Evolutionary conservation across 129 eudicot species (phyloP).

Genomic region (Apium graveolens): DNA sequence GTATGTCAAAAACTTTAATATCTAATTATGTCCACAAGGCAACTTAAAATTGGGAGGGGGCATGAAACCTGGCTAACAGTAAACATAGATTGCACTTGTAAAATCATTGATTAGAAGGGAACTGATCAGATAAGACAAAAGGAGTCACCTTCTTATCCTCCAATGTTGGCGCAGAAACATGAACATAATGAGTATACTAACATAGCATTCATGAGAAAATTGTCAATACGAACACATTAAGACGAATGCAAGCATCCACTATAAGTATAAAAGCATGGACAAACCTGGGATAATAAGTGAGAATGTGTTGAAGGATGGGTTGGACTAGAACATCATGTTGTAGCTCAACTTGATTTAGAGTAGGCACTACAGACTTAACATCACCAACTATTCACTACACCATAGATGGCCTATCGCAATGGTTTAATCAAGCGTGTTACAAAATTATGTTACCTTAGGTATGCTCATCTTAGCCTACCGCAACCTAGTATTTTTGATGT

Average conservation of each 20-base stretch:
- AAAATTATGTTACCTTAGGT: too few species aligned
- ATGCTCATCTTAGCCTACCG: too few species aligned
- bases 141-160: slow-evolving; percentile 85
- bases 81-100: slow-evolving; percentile 60
- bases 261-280: not conserved
- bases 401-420: too few species aligned
- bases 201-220: slow-evolving; percentile 14
- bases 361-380: slow-evolving; percentile 43
- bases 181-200: slow-evolving; percentile 47
- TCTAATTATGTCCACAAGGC: not conserved
- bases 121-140: slow-evolving; percentile 76
- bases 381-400: slow-evolving; percentile 46
- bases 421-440: too few species aligned
- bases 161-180: not conserved
- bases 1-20: not conserved
- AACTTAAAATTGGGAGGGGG: not conserved
- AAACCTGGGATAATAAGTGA: slow-evolving; percentile 64
- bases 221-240: slow-evolving; percentile 3
- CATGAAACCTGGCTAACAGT: slow-evolving; percentile 55
- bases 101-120: slow-evolving; percentile 68
- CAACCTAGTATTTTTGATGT: too few species aligned
- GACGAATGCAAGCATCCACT: not conserved
- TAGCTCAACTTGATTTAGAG: slow-evolving; percentile 61
- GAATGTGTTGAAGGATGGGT: slow-evolving; percentile 74
- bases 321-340: slow-evolving; percentile 64